Evolutionary conservation across 345 rosid species (phyloP).

Genomic region (Noccaea bulbosa): DNA sequence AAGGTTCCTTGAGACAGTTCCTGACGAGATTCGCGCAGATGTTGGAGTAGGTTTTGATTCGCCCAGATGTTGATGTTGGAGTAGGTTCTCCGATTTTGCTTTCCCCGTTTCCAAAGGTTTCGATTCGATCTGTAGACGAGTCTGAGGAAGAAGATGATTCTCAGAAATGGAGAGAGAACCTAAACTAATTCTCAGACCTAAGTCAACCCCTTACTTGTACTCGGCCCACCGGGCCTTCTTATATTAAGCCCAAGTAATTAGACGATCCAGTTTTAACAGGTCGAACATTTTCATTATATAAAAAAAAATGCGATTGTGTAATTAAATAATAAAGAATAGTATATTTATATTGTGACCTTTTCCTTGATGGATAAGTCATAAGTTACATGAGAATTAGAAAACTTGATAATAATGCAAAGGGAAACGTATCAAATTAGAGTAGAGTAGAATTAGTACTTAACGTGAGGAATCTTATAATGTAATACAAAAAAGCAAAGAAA

Average conservation of each 20-base stretch:
- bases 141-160: slow-evolving; percentile 11
- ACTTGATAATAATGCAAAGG: neutral
- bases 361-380: neutral
- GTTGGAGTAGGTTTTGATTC: slow-evolving; percentile 70
- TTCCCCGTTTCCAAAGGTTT: neutral
- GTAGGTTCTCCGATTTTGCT: slow-evolving; percentile 47
- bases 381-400: neutral
- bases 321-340: neutral
- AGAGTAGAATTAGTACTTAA: slow-evolving; percentile 3
- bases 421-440: neutral
- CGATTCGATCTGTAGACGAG: neutral
- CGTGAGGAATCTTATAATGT: neutral
- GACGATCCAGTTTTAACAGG: too few relatives aligned
- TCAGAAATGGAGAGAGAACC: slow-evolving; percentile 4
- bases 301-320: neutral
- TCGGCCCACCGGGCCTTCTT: neutral
- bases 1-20: slow-evolving; percentile 80
- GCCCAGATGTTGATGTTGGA: slow-evolving; percentile 87
- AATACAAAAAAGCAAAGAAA: neutral
- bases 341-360: neutral
- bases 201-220: neutral
- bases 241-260: neutral
- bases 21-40: slow-evolving; percentile 78
- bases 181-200: slow-evolving; percentile 1
- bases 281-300: too few relatives aligned